Base-by-base conservation (phyloP, 1,284 basidiomycete species). In the Cerioporus squamosus region DNA sequence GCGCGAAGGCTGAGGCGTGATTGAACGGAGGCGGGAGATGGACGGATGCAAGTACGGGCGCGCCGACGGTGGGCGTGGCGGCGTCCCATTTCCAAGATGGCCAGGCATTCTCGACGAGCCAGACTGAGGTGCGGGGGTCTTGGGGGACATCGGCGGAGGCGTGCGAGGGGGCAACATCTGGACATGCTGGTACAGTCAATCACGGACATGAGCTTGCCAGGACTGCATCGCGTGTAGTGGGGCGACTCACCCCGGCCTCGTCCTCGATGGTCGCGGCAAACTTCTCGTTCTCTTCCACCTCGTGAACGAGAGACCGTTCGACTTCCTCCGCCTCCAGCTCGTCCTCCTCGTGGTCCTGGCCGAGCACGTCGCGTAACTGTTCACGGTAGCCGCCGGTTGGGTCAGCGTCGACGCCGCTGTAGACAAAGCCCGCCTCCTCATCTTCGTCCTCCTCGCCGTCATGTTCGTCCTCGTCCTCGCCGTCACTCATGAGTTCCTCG, bases 21-120 rank as follows among this genome's bases (percentile, higher is more conserved):
- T 82, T 2, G 91, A 92, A 38, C 94, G 90, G 43, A 97, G 81
- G 20, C 94, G 84, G 14, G 94, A 97, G 8, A 95, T 84, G 24
- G 82, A 86, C 1, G 93, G 92, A 68, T 94, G 91, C 60, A 91
- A 69, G 70, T 87, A 87, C 6, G 84, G 81, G 57, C 76, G 80
- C 22, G 62, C 31, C 26, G 78, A 67, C 5, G 77, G 67, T 52
- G 76, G 76, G 17, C 75, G 68, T 12, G 72, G 65, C 14, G 68
- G 68, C 20, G 63, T 62, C 10, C 65, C 55, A 12, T 72, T 68
- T 44, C 66, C 65, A 14, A 76, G 22, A 10, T 62, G 74, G 14
- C 76, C 75, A 17, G 66, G 66, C 51, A 77, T 73, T 53, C 71
- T 72, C 29, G 74, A 71, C n/a, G 77, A 75, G 36, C 74, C 69